Evolutionary conservation across 2,329 filamentous ascomycete species (phyloP), one percentile per base, ranked within the genome.

Genomic region (Aspergillus texensis): DNA sequence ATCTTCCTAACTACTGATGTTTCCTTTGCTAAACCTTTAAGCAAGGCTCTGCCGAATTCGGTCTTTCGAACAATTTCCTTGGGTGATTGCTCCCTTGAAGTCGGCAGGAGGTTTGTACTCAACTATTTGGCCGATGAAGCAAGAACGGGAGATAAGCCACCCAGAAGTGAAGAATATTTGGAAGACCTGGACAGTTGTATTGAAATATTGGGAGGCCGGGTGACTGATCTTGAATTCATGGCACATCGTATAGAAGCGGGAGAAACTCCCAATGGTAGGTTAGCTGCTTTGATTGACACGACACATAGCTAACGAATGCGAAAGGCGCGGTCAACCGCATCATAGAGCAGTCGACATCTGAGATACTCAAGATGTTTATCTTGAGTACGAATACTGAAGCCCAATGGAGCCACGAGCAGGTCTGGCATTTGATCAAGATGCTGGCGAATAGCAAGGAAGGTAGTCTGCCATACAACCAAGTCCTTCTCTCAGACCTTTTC

Each of bases 171-270:
- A 61, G 74, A 79, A 53, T 85, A 93, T 66, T 81, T 95, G 8
- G 76, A 78, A 1, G 91, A 94, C 66, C 85, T 99, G 1, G 93
- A 97, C 71, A 85, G 85, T 32, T 94, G 91, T 69, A 96, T 98
- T 67, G 86, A 89, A 32, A 86, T 89, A 0, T 85, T 99, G 1
- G 95, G 95, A 26, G 95, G 95, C 2, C 91, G 95, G 4, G 85
- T 99, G n/a, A 97, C 93, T 0, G 95, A 99, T 73, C 88, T 99
- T 24, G 94, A 98, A 74, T 96, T 95, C 73, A 87, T 99, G 50
- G 91, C 94, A n/a, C 88, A 94, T 41, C 87, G 95, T 21, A 91
- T 99, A 70, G 92, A 93, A 78, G 88, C 91, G 0, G 94, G 95
- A 19, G 93, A 97, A 76, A 90, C 86, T 2, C 95, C 95, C 0